phyloP scores from a whole-genome alignment of 371 early-diverging fungal species.

The Saksenaea vasiformis region DNA sequence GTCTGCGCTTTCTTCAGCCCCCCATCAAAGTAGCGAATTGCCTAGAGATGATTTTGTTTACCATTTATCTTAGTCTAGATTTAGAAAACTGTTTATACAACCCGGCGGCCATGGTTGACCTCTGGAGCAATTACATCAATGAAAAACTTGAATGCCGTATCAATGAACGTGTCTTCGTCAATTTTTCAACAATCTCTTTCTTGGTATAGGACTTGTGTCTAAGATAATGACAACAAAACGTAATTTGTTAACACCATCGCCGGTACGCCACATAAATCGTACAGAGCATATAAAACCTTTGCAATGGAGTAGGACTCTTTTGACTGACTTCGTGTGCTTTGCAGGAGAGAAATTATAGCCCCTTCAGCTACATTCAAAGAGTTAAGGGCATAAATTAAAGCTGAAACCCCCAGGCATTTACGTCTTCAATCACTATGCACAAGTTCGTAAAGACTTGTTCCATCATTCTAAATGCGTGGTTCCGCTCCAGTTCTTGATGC shows the following conservation, averaged over 20 bases:
- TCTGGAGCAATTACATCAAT: neutral
- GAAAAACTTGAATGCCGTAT: neutral
- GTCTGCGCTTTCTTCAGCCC: neutral
- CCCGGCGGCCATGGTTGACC: neutral
- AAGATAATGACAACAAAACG: neutral
- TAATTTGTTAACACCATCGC: neutral
- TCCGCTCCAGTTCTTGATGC: neutral
- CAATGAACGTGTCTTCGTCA: neutral
- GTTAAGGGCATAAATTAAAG: neutral
- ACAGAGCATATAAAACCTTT: neutral
- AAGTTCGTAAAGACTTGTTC: neutral
- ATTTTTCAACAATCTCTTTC: neutral
- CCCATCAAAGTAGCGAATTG: neutral
- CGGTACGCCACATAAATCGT: neutral
- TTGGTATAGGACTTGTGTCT: neutral
- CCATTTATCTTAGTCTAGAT: neutral
- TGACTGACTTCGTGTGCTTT: neutral
- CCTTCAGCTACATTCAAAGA: constrained; percentile 1
- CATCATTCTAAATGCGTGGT: neutral
- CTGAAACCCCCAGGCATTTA: neutral
- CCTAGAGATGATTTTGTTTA: neutral
- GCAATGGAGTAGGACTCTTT: neutral
- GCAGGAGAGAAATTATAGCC: constrained; percentile 1
- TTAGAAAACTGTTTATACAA: neutral
- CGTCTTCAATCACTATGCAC: neutral